Evolutionary conservation across 306 rosid genomes (phyloP).

Genomic region (Malus domestica): ASM211411v1 NC_041791.1:5907501-5908000

Average conservation of each 20-base stretch:
- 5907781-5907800: not conserved
- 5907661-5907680: conserved; percentile 99
- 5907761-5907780: not conserved
- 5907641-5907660: conserved; percentile 49
- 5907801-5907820: not conserved
- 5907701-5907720: conserved; percentile 85
- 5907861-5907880: not conserved
- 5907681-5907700: conserved; percentile 87
- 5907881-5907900: not conserved
- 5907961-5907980: conserved; percentile 88
- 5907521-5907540: not conserved
- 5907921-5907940: conserved; percentile 69
- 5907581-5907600: not conserved
- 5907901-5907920: not conserved
- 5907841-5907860: not conserved
- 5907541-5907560: not conserved
- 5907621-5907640: not conserved
- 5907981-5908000: conserved; percentile 84
- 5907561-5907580: not conserved
- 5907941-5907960: conserved; percentile 99
- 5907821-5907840: not conserved
- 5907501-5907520: not conserved
- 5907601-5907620: not conserved
- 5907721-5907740: conserved; percentile 75
- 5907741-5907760: conserved; percentile 48